Conservation (phyloP, 1,139 yeast genomes). For the Candida sanyaensis region DNA sequence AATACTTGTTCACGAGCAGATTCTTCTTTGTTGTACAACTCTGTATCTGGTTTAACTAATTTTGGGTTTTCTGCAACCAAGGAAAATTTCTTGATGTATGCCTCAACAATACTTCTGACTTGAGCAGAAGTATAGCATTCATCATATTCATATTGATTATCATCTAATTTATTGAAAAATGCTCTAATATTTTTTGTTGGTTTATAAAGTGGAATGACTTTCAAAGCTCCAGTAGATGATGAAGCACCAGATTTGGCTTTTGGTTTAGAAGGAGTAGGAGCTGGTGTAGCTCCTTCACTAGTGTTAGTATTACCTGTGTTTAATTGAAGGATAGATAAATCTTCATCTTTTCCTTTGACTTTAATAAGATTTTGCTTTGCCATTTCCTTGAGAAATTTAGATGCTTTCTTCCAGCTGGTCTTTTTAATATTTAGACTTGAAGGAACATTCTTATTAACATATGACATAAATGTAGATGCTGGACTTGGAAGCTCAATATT, state of each 20-base stretch:
- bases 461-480: slow-evolving; percentile 76
- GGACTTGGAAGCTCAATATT: slow-evolving; percentile 59
- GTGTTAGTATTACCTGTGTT: slow-evolving; percentile 27
- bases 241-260: neutral
- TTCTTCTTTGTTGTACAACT: slow-evolving; percentile 25
- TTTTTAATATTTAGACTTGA: slow-evolving; percentile 69
- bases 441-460: slow-evolving; percentile 74
- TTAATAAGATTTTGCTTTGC: slow-evolving; percentile 69
- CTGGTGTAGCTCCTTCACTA: neutral
- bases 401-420: slow-evolving; percentile 87
- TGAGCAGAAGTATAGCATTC: slow-evolving; percentile 54
- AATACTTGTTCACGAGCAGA: slow-evolving; percentile 54
- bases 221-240: slow-evolving; percentile 19
- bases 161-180: slow-evolving; percentile 50
- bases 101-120: slow-evolving; percentile 50
- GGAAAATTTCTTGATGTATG: slow-evolving; percentile 54
- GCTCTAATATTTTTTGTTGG: slow-evolving; percentile 53
- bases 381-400: slow-evolving; percentile 83
- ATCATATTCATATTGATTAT: slow-evolving; percentile 23
- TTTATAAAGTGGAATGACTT: slow-evolving; percentile 23
- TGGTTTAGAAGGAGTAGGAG: slow-evolving; percentile 15
- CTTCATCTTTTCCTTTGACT: slow-evolving; percentile 76
- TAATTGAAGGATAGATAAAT: slow-evolving; percentile 55
- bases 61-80: slow-evolving; percentile 52
- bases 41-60: slow-evolving; percentile 55